phyloP scores from a whole-genome alignment of 495 filamentous ascomycete genomes.

The Hypomontagnella monticulosa region DNA sequence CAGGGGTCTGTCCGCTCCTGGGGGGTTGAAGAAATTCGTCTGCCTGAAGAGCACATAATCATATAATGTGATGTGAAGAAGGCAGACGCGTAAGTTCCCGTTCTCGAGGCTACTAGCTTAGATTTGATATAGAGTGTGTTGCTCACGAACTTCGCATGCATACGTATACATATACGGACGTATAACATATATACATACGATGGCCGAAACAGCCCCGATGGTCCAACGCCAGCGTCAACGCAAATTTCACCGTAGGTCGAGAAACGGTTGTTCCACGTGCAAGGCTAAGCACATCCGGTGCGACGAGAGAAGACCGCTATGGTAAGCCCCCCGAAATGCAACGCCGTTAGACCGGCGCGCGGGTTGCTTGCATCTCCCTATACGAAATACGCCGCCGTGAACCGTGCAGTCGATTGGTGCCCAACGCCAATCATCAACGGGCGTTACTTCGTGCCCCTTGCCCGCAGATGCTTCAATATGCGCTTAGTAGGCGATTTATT shows the following conservation, averaged over 20 bases:
- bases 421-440: slow-evolving; percentile 21
- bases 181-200: no score
- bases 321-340: slow-evolving; percentile 40
- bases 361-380: slow-evolving; percentile 20
- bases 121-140: background rate
- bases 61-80: slow-evolving; percentile 30
- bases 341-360: slow-evolving; percentile 8
- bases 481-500: slow-evolving; percentile 6
- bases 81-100: slow-evolving; percentile 10
- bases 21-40: slow-evolving; percentile 25
- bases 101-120: slow-evolving; percentile 9
- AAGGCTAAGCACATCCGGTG: slow-evolving; percentile 48
- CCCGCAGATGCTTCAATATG: slow-evolving; percentile 8
- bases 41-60: slow-evolving; percentile 33
- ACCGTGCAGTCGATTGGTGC: slow-evolving; percentile 34
- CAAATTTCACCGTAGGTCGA: slow-evolving; percentile 46
- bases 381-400: slow-evolving; percentile 24
- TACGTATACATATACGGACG: no score
- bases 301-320: slow-evolving; percentile 48
- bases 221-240: slow-evolving; percentile 44
- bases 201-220: slow-evolving; percentile 33
- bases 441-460: slow-evolving; percentile 13
- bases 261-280: slow-evolving; percentile 45
- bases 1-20: slow-evolving; percentile 13
- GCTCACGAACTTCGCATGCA: slow-evolving; percentile 12